Evolutionary conservation across 208 protist species (phyloP), one percentile per base, ranked within the genome.

Genomic region (Porcisia hertigi): DNA sequence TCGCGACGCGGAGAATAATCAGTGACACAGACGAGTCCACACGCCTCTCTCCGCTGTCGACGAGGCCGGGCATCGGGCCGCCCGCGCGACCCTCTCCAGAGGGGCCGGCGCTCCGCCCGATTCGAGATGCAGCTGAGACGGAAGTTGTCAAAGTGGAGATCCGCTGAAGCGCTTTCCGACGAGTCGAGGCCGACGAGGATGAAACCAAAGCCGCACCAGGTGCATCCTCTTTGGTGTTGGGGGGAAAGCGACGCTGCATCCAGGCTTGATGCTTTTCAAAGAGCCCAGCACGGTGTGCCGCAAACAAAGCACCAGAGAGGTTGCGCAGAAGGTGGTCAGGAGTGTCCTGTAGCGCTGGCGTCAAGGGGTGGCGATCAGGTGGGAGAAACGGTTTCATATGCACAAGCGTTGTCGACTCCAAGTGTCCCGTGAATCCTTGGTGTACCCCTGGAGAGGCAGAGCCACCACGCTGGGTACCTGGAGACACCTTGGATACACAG

Each of bases 1-100:
- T 79, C 14, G 90, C 87, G 16, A 92, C 78, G 20, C 85, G 76
- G 47, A 96, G 73, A 58, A 96, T 84, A 43, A 96, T 62, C 11
- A 94, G 41, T 30, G 90, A 86, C 18, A 94, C 77, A 45, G 92
- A 96, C 11, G 54, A 84, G 23, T 18, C 59, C 39, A 79, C 59
- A 6, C 12, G 23, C 25, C 66, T 67, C 55, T 75, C 75, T 49
- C 74, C 30, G 30, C 41, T 25, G n/a, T 74, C 57, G 16, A 54
- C 34, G n/a, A 36, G 6, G 63, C 25, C 41, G 43, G 41, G 1
- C 18, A 20, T 67, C 63, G 63, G 9, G 14, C 18, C 67, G 18
- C 43, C 20, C 4, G 20, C 45, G 11, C 54, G 25, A 52, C 47
- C 16, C 47, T 57, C 20, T 65, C 23, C 52, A 9, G 53, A 57